Conservation (phyloP, 2,329 filamentous ascomycete species). For the Alternaria atra region DNA sequence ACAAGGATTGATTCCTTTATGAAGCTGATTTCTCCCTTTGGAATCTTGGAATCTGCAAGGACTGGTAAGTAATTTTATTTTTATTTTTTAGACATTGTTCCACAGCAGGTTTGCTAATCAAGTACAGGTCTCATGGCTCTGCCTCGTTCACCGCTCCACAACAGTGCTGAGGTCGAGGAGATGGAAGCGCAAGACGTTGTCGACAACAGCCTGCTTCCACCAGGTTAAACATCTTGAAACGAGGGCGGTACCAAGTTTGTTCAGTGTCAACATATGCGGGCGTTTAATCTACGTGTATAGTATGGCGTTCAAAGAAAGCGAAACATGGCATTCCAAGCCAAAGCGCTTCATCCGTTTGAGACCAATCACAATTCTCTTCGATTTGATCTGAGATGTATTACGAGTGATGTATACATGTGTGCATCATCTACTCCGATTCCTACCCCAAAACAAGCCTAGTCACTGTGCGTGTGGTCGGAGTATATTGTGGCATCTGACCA, state of each 20-base stretch:
- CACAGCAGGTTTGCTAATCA: slow-evolving; percentile 19
- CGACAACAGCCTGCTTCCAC: slow-evolving; percentile 91
- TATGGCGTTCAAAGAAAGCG: slow-evolving; percentile 10
- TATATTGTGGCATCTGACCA: not conserved
- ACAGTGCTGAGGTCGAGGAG: slow-evolving; percentile 73
- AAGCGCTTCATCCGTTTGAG: not conserved
- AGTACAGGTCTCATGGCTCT: slow-evolving; percentile 85
- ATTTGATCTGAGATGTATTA: not conserved
- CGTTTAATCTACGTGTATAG: slow-evolving; percentile 15
- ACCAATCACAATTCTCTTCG: not conserved
- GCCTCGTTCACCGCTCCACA: slow-evolving; percentile 87
- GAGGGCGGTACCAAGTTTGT: slow-evolving; percentile 3
- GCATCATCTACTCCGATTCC: not conserved
- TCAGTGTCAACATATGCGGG: slow-evolving; percentile 5
- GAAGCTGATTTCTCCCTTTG: slow-evolving; percentile 92
- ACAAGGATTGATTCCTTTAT: slow-evolving; percentile 95
- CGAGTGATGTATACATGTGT: not conserved
- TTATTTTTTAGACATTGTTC: too few relatives aligned
- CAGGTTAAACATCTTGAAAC: slow-evolving; percentile 67
- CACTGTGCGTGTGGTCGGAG: not conserved
- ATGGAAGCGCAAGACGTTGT: slow-evolving; percentile 96
- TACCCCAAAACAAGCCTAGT: not conserved
- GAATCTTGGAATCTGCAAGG: slow-evolving; percentile 93
- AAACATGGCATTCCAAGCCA: not conserved
- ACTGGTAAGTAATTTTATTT: slow-evolving; percentile 65